phyloP scores from a whole-genome alignment of 768 basidiomycete genomes.

The Boletus barrowsii region DNA sequence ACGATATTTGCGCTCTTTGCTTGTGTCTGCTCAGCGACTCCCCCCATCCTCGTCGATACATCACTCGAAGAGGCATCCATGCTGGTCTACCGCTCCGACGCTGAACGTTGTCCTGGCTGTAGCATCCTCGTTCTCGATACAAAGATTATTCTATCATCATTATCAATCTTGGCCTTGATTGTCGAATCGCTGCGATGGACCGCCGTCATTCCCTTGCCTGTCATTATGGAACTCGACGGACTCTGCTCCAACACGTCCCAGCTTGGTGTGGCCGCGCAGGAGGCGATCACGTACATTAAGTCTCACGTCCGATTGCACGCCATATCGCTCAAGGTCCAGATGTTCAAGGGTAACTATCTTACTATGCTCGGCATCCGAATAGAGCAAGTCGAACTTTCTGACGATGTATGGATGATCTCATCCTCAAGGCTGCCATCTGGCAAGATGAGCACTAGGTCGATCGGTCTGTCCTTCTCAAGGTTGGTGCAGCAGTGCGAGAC shows the following conservation, averaged over 20 bases:
- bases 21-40: constrained; percentile 43
- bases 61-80: constrained; percentile 26
- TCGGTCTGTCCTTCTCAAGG: constrained; percentile 70
- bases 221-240: constrained; percentile 97
- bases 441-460: constrained; percentile 92
- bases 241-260: constrained; percentile 60
- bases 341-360: constrained; percentile 92
- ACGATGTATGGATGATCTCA: constrained; percentile 92
- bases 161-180: constrained; percentile 67
- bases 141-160: constrained; percentile 86
- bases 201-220: constrained; percentile 86
- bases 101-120: constrained; percentile 77
- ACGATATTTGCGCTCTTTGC: constrained; percentile 67
- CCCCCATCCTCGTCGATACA: constrained; percentile 26
- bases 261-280: constrained; percentile 72
- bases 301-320: constrained; percentile 72
- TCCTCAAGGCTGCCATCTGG: constrained; percentile 90
- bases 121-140: constrained; percentile 92
- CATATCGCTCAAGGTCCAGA: constrained; percentile 87
- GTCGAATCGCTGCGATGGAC: constrained; percentile 85
- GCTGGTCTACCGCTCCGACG: constrained; percentile 33
- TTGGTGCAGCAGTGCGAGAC: constrained; percentile 32
- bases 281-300: constrained; percentile 73
- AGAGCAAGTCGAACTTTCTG: constrained; percentile 76
- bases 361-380: constrained; percentile 78